These are phyloP conservation scores for Sordariomycetes sp. DNA, from an alignment of 2,329 filamentous ascomycete genomes.

Conservation along the genomic window DNA sequence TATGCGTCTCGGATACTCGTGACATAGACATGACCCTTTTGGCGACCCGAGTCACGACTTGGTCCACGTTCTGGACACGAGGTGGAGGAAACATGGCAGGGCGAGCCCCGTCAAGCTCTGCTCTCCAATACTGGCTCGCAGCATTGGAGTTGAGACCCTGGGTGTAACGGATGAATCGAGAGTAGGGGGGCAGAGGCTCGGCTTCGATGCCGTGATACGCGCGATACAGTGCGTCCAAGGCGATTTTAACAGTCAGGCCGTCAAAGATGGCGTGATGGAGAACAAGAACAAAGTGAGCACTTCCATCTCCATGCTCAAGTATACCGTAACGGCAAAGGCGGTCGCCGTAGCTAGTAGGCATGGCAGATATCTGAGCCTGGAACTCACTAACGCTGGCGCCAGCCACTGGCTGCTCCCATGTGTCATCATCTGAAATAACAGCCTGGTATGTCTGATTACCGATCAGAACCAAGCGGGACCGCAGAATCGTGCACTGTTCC, in stretches of 20 bases:
- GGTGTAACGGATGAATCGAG: background rate
- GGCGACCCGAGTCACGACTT: too few species aligned
- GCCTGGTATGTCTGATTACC: constrained; percentile 5
- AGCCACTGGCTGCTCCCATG: constrained; percentile 10
- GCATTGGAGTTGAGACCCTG: background rate
- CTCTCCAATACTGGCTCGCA: background rate
- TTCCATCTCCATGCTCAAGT: background rate
- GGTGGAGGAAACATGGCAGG: constrained; percentile 1
- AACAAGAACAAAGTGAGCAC: background rate
- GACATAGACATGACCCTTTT: too few species aligned
- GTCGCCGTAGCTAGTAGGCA: constrained; percentile 1
- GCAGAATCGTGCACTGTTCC: constrained; percentile 1
- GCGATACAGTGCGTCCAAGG: background rate
- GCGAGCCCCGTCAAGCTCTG: constrained; percentile 1
- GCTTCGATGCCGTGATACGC: background rate
- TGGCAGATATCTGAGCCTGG: constrained; percentile 56
- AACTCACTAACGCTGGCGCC: constrained; percentile 64
- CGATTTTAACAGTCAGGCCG: background rate
- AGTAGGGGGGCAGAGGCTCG: background rate
- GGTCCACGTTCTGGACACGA: too few species aligned
- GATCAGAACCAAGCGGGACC: constrained; percentile 6
- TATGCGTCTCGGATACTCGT: too few species aligned
- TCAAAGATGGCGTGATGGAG: constrained; percentile 2
- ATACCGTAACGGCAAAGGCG: constrained; percentile 2
- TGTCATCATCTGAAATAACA: constrained; percentile 4